A percentile compares a stretch with the other conserved stretches of the same genome.
These are phyloP conservation scores for Albugo laibachii DNA, from an alignment of 352 stramenopile genomes.

Conservation along the genomic window DNA sequence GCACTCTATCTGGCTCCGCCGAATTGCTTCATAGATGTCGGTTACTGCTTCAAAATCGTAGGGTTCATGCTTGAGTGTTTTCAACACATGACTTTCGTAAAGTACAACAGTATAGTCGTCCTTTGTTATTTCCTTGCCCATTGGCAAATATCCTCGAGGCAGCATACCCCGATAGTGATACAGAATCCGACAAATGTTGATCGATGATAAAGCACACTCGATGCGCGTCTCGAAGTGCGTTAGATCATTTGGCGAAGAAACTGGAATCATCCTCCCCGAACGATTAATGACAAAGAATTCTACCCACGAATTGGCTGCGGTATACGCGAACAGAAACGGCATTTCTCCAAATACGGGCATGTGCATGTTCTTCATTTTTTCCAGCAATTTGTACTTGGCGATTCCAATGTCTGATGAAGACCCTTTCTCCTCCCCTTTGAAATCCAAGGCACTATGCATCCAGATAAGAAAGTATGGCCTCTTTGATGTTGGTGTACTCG, in stretches of 20 bases:
- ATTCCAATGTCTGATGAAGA: too few species aligned
- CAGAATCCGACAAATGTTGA: conserved; percentile 1
- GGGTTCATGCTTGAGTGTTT: too few species aligned
- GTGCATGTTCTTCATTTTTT: too few species aligned
- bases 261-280: neutral
- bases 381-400: too few species aligned
- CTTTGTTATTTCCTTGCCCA: neutral
- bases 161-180: neutral
- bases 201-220: neutral
- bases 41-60: too few species aligned
- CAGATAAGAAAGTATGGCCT: too few species aligned
- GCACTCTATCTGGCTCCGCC: too few species aligned
- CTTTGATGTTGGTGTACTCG: too few species aligned
- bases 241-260: neutral
- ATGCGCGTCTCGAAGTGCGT: neutral
- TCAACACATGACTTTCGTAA: too few species aligned
- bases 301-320: neutral
- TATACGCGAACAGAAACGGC: neutral
- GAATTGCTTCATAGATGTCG: too few species aligned
- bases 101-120: neutral
- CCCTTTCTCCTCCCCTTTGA: too few species aligned
- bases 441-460: too few species aligned
- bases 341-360: neutral
- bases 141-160: neutral
- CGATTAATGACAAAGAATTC: neutral